A percentile compares a stretch with the other conserved stretches of the same genome.
Conservation (phyloP, 1,284 basidiomycete species). For the Tilletia horrida region DNA sequence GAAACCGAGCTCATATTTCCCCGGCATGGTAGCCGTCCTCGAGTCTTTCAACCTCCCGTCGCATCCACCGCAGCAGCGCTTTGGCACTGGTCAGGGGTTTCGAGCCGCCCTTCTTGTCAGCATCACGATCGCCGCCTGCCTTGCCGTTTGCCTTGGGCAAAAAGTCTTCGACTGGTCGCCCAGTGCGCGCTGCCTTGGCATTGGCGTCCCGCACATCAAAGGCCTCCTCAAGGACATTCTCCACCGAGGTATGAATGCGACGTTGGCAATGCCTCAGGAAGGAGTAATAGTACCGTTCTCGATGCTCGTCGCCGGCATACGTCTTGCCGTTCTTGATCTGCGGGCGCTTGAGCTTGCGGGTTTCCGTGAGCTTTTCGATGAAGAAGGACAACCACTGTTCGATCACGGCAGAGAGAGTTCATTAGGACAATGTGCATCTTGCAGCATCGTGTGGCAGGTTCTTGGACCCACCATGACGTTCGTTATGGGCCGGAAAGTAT, state of each 20-base stretch:
- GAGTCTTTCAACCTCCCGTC: background rate
- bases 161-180: constrained; percentile 2
- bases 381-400: constrained; percentile 16
- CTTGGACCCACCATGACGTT: constrained; percentile 73
- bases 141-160: background rate
- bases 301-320: constrained; percentile 10
- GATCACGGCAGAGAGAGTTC: background rate
- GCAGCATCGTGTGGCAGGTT: background rate
- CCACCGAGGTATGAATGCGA: background rate
- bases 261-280: background rate
- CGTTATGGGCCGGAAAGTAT: constrained; percentile 70
- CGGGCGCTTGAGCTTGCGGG: background rate
- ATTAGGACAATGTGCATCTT: background rate
- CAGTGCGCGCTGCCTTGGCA: background rate
- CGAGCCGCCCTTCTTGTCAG: background rate
- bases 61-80: constrained; percentile 3
- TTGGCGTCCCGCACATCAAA: background rate
- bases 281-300: constrained; percentile 8
- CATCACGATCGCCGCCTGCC: background rate
- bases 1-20: background rate
- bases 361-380: constrained; percentile 10
- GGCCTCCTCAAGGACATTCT: background rate
- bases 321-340: background rate
- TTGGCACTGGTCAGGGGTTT: background rate
- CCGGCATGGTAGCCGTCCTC: constrained; percentile 8